Base-by-base conservation (phyloP, 768 basidiomycete genomes). In the Saitozyma podzolica region DNA sequence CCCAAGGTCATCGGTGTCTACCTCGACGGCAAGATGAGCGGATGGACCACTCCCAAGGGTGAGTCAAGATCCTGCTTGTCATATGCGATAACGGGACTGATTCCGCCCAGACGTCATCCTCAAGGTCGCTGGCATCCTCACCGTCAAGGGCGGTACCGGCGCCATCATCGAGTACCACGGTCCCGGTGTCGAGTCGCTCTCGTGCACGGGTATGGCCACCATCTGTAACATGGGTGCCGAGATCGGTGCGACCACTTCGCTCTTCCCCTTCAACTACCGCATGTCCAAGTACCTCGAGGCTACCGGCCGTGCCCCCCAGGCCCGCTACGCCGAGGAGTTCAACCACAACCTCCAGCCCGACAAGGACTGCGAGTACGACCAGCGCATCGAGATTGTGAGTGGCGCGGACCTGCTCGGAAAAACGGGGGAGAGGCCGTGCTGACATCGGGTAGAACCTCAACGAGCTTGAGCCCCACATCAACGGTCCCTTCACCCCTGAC, bases 141-240 rank as follows among this genome's bases (percentile, higher is more conserved):
- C 95, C 13, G 95, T 99, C 84, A 97, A 98, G 86, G 95, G 95
- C 76, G 95, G 95, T 74, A 99, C 95, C 72, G 95, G 95, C 70
- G 93, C 95, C 59, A 97, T 99, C 74, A 92, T 99, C 70, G 95
- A 99, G 80, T 99, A 99, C 84, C 88, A 84, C 70, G 95, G 95
- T 67, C 81, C 92, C 75, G 95, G 95, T 84, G 89, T 98, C 65
- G 89, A 95, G 77, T 92, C 92, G 41, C 86, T 99, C 64, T 96
- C 93, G 53, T 92, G 90, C 86, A 99, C 95, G 53, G 95, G 95
- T 81, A 96, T 98, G 94, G 95, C 92, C 56, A 98, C 95, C 19
- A 95, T 99, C 75, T 97, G 95, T 82, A 99, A 97, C 87, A 99
- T 98, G 95, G 95, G 95, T 84, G 95, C 95, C 71, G 95, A 99